These are phyloP conservation scores for Yarrowia yakushimensis DNA, from an alignment of 805 yeast species.

Conservation along the genomic window DNA sequence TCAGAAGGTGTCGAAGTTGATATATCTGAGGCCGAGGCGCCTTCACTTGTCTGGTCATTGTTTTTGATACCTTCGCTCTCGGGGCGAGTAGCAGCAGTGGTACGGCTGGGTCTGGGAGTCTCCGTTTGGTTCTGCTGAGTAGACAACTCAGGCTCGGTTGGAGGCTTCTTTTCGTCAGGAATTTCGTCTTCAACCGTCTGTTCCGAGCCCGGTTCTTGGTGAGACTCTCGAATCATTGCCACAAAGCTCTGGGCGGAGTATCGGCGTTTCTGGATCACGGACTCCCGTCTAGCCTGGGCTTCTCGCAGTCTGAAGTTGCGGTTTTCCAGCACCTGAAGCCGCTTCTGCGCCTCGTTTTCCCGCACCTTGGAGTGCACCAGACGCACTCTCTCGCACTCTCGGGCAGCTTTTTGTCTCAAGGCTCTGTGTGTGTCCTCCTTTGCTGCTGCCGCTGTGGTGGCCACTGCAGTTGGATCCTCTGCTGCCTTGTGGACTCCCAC, in stretches of 20 bases:
- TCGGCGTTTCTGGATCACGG: not conserved
- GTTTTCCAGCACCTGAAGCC: not conserved
- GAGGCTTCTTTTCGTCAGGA: not conserved
- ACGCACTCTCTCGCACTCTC: conserved; percentile 10
- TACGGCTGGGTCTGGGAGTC: not conserved
- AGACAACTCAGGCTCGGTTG: not conserved
- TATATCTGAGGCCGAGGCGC: not conserved
- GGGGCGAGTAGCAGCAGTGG: not conserved
- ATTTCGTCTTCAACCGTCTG: not conserved
- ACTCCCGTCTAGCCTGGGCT: conserved; percentile 1
- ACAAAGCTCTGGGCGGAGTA: conserved; percentile 19
- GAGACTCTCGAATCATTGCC: conserved; percentile 1
- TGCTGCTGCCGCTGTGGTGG: not conserved
- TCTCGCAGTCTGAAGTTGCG: conserved; percentile 3
- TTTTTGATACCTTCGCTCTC: not conserved
- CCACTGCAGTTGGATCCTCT: not conserved
- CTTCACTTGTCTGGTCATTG: not conserved
- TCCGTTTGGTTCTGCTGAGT: not conserved
- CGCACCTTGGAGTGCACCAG: conserved; percentile 3
- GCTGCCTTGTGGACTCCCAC: not conserved
- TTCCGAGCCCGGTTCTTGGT: not conserved
- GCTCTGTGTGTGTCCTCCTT: not conserved
- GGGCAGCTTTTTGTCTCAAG: not conserved
- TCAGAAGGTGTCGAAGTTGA: not conserved
- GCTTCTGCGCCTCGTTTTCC: conserved; percentile 10